phyloP scores from a whole-genome alignment of 768 basidiomycete species.

The Austroboletus eburneus region DNA sequence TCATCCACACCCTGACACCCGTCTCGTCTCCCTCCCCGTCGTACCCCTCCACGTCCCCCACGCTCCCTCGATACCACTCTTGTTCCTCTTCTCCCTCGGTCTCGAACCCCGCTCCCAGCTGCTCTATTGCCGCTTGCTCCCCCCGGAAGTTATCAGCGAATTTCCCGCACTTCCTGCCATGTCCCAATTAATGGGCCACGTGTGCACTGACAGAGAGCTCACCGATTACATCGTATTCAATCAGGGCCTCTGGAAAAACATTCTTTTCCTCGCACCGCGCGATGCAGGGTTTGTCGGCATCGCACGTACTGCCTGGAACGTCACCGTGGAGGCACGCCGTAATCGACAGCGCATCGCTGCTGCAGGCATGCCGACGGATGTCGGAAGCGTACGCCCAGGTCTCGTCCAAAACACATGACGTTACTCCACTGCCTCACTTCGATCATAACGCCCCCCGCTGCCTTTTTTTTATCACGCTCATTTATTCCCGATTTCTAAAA shows the following conservation, averaged over 20 bases:
- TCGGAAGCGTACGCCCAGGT: slow-evolving; percentile 5
- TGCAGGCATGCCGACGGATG: slow-evolving; percentile 12
- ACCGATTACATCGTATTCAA: slow-evolving; percentile 36
- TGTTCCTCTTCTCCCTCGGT: slow-evolving; percentile 55
- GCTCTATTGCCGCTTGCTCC: slow-evolving; percentile 53
- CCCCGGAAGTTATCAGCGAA: slow-evolving; percentile 45
- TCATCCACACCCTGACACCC: slow-evolving; percentile 17
- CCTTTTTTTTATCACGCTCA: slow-evolving; percentile 14
- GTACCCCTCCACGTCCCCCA: slow-evolving; percentile 48
- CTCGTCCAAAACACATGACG: slow-evolving; percentile 17
- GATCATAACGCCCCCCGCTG: background rate
- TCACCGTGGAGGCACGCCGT: slow-evolving; percentile 60
- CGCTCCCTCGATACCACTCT: slow-evolving; percentile 47
- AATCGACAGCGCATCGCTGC: slow-evolving; percentile 21
- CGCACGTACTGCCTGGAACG: slow-evolving; percentile 65
- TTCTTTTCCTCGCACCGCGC: slow-evolving; percentile 49
- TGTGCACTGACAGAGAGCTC: slow-evolving; percentile 36
- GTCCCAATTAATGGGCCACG: slow-evolving; percentile 45
- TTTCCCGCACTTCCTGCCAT: slow-evolving; percentile 60
- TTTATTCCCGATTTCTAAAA: slow-evolving; percentile 14
- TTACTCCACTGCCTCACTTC: slow-evolving; percentile 8
- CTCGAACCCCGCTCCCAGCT: slow-evolving; percentile 46
- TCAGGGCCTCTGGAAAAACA: slow-evolving; percentile 66
- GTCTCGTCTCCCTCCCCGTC: slow-evolving; percentile 49
- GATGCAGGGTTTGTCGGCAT: slow-evolving; percentile 44